Percentiles rank a stretch among this genome's conserved stretches.
Evolutionary conservation across 176 grass and related monocot species (phyloP).

Genomic region (barley (Hordeum vulgare)): MorexV3_pseudomolecules_assembly NC_058522.1:576645085-576645584

Average conservation of each 20-base stretch:
- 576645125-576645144: conserved; percentile 58
- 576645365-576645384: not conserved
- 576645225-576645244: not conserved
- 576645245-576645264: not conserved
- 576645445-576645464: not conserved
- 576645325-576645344: not conserved
- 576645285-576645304: not conserved
- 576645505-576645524: conserved; percentile 67
- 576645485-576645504: not conserved
- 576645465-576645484: not conserved
- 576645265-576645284: not conserved
- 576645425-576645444: not conserved
- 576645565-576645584: conserved; percentile 67
- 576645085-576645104: conserved; percentile 54
- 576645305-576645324: not conserved
- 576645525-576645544: conserved; percentile 79
- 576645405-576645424: not conserved
- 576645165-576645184: not conserved
- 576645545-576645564: conserved; percentile 84
- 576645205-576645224: not conserved
- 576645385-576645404: not conserved
- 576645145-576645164: conserved; percentile 26
- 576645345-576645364: not conserved
- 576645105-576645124: conserved; percentile 91
- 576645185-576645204: not conserved